Evolutionary conservation across 2,329 filamentous ascomycete genomes (phyloP).

Genomic region (Hymenoscyphus scutula): DNA sequence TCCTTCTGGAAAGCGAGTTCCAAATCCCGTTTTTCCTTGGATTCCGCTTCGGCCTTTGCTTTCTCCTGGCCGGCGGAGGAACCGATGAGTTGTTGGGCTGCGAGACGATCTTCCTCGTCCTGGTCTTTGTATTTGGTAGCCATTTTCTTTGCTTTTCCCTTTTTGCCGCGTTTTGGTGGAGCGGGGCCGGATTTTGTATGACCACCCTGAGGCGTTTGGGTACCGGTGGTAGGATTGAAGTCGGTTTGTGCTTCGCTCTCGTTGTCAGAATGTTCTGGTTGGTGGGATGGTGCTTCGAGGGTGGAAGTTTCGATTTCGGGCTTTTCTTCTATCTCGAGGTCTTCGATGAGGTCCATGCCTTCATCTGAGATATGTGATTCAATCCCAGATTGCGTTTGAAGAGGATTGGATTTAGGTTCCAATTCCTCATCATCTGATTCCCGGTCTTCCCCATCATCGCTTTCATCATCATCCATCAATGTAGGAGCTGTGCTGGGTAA

Average conservation of each 20-base stretch:
- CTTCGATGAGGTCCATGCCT: conserved; percentile 8
- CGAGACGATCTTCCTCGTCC: conserved; percentile 86
- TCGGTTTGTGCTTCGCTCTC: conserved; percentile 17
- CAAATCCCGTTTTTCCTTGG: conserved; percentile 67
- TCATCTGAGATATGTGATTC: conserved; percentile 23
- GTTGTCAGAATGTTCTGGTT: conserved; percentile 38
- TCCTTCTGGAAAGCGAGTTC: conserved; percentile 69
- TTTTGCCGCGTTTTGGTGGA: conserved; percentile 68
- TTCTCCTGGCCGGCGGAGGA: conserved; percentile 65
- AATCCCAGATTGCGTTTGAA: conserved; percentile 22
- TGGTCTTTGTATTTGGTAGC: conserved; percentile 89
- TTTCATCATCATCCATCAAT: conserved; percentile 19
- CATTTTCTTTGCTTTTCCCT: conserved; percentile 80
- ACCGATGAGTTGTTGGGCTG: conserved; percentile 85
- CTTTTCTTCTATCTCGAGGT: conserved; percentile 20
- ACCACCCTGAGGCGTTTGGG: conserved; percentile 32
- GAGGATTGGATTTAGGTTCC: conserved; percentile 24
- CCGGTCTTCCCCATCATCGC: conserved; percentile 22
- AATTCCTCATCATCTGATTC: conserved; percentile 33
- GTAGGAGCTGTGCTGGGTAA: background rate
- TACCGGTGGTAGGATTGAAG: conserved; percentile 16
- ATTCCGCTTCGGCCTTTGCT: conserved; percentile 64
- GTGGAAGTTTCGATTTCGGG: conserved; percentile 23
- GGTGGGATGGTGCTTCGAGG: conserved; percentile 32
- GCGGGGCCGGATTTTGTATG: conserved; percentile 42